Conservation (phyloP, 306 rosid species). For the Vachellia pachyceras region DNA sequence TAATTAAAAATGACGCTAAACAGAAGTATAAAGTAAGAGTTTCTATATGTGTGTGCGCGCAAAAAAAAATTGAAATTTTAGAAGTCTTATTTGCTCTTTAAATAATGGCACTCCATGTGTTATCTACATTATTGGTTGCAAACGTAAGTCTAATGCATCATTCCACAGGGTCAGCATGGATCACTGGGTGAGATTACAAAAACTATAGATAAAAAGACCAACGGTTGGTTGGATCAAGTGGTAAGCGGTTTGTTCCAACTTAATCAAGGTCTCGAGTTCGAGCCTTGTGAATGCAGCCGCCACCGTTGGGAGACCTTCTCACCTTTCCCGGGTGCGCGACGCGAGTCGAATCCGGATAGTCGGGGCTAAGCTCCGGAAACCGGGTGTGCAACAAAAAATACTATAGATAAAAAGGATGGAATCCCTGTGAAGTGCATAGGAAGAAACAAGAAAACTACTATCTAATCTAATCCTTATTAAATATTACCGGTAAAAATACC, state of each 20-base stretch:
- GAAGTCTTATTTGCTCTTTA: neutral
- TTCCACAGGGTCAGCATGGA: neutral
- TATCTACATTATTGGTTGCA: neutral
- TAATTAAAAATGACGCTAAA: neutral
- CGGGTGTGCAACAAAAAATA: no score
- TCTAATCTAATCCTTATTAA: neutral
- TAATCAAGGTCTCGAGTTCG: no score
- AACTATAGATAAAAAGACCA: neutral
- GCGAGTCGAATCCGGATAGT: no score
- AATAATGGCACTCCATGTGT: neutral
- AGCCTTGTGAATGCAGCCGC: no score
- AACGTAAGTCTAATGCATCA: neutral
- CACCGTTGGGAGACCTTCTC: no score
- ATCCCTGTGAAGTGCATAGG: neutral
- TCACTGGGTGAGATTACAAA: neutral
- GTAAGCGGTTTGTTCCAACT: no score
- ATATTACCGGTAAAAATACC: neutral
- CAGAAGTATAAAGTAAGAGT: neutral
- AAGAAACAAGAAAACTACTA: neutral
- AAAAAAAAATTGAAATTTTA: neutral
- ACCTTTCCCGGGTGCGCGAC: no score
- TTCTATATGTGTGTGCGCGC: neutral
- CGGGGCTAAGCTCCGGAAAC: no score
- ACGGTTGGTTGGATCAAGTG: no score
- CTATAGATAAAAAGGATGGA: no score